phyloP scores from a whole-genome alignment of 2,329 filamentous ascomycete species.

The Stagonosporopsis rhizophila region DNA sequence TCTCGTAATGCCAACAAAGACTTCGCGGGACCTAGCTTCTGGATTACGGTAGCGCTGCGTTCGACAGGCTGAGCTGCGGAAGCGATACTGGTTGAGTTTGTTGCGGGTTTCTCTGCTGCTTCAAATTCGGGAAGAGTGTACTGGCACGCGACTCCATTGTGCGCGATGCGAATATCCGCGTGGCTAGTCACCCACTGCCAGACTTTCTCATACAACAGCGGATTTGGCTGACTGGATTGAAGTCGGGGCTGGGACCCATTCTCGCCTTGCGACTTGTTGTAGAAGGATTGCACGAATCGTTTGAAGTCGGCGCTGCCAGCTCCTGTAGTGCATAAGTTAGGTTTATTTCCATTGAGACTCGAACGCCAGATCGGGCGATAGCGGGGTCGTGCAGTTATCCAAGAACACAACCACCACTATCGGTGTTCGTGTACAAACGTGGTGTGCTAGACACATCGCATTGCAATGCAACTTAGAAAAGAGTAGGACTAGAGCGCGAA shows the following conservation, averaged over 20 bases:
- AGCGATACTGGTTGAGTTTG: neutral
- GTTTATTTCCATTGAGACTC: conserved; percentile 17
- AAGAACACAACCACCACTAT: neutral
- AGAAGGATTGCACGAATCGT: conserved; percentile 48
- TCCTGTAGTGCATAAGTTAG: conserved; percentile 36
- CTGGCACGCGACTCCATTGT: conserved; percentile 47
- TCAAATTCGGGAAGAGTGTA: conserved; percentile 44
- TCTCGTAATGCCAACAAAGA: conserved; percentile 24
- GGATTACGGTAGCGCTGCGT: neutral
- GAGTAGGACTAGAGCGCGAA: conserved; percentile 2
- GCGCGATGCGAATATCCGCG: conserved; percentile 62
- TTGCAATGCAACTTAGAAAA: neutral
- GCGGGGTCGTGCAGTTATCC: neutral
- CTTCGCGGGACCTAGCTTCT: conserved; percentile 18
- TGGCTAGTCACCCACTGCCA: conserved; percentile 66
- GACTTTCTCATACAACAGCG: conserved; percentile 59
- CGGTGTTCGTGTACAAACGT: neutral
- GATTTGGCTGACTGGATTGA: conserved; percentile 50
- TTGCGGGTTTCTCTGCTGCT: conserved; percentile 33
- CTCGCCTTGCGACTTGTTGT: conserved; percentile 30
- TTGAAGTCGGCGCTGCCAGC: conserved; percentile 52
- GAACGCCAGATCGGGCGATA: conserved; percentile 16
- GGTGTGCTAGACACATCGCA: neutral
- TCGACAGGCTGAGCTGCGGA: neutral
- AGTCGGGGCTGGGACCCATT: neutral